phyloP scores from a whole-genome alignment of 129 eudicot genomes.

The Tanacetum coccineum region DNA sequence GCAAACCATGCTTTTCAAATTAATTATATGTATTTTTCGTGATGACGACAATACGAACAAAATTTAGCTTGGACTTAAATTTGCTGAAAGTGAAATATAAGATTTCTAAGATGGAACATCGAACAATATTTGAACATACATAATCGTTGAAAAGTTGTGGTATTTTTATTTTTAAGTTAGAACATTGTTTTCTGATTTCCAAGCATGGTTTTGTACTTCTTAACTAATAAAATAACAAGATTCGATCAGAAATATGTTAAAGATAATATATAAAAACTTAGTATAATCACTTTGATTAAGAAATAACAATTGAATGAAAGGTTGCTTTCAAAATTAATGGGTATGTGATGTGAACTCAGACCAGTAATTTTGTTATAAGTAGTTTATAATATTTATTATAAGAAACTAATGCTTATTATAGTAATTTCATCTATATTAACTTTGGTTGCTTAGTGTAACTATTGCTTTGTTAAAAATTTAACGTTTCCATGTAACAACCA shows the following conservation, averaged over 20 bases:
- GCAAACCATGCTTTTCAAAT: neutral
- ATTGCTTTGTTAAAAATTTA: no score
- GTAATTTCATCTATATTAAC: neutral
- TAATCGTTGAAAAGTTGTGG: no score
- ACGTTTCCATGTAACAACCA: no score
- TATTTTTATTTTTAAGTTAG: no score
- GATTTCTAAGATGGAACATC: neutral
- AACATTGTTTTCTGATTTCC: no score
- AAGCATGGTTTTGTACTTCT: no score
- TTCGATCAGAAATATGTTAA: neutral
- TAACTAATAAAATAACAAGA: neutral
- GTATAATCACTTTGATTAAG: slow-evolving; percentile 22
- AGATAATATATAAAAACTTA: neutral
- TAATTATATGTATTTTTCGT: neutral
- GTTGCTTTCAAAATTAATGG: slow-evolving; percentile 27
- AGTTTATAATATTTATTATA: neutral
- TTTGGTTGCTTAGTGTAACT: neutral
- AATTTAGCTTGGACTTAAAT: neutral
- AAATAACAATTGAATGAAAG: slow-evolving; percentile 24
- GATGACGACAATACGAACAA: neutral
- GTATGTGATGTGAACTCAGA: slow-evolving; percentile 13
- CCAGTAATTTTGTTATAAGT: slow-evolving; percentile 4
- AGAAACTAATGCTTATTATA: neutral
- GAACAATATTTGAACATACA: no score
- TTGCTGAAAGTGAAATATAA: slow-evolving; percentile 11